phyloP scores from a whole-genome alignment of 345 rosid species.

The Eucalyptus camaldulensis region DNA sequence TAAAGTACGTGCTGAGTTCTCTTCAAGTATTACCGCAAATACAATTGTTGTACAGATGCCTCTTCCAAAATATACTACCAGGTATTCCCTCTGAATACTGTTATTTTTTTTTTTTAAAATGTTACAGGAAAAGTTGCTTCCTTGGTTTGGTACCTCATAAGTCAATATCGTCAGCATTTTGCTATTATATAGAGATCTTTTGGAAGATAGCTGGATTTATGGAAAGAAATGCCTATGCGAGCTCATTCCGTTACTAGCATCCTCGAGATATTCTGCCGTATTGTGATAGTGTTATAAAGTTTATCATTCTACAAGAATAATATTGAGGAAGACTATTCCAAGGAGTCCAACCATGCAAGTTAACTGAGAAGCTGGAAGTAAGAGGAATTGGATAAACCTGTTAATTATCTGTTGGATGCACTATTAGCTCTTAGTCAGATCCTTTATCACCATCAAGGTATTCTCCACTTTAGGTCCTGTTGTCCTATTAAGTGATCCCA shows the following conservation, averaged over 20 bases:
- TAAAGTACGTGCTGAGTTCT: slow-evolving; percentile 75
- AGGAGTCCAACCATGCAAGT: not conserved
- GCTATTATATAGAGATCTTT: not conserved
- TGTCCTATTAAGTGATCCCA: not conserved
- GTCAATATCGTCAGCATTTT: not conserved
- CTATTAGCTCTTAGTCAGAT: not conserved
- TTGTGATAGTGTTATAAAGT: not conserved
- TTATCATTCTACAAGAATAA: not conserved
- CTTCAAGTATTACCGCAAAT: slow-evolving; percentile 76
- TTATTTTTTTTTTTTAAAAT: not conserved
- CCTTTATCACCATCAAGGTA: not conserved
- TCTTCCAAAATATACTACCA: slow-evolving; percentile 76
- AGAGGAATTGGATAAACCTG: not conserved
- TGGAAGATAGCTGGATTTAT: not conserved
- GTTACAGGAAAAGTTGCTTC: not conserved
- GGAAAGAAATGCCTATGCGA: not conserved
- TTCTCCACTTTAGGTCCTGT: not conserved
- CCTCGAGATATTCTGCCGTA: not conserved
- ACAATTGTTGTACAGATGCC: slow-evolving; percentile 84
- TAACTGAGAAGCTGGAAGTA: not conserved
- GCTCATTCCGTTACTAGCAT: not conserved
- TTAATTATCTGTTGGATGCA: not conserved
- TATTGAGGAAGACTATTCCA: not conserved
- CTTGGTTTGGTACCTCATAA: not conserved
- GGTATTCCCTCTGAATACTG: slow-evolving; percentile 21